Evolutionary conservation across 2,329 filamentous ascomycete species (phyloP).

Genomic region (Phoma sp.): DNA sequence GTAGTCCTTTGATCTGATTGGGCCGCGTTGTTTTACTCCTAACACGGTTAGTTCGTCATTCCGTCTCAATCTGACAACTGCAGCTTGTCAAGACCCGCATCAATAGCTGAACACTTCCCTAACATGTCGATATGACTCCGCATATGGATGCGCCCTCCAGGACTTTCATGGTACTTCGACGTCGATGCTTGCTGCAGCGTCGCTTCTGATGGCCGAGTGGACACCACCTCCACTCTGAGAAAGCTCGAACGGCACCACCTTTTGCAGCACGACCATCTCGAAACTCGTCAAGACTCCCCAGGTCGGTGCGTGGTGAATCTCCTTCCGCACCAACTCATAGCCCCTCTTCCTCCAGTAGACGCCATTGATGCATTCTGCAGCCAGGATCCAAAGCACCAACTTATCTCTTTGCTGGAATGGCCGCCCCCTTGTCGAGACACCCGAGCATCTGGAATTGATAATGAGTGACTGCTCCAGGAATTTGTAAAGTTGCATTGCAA

Average conservation of each 20-base stretch:
- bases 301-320: constrained; percentile 8
- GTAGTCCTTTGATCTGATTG: background rate
- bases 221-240: too few species aligned
- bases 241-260: constrained; percentile 10
- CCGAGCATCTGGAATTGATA: background rate
- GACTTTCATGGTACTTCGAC: background rate
- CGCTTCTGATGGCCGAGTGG: background rate
- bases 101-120: too few species aligned
- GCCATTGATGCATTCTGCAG: constrained; percentile 32
- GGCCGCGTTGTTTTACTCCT: background rate
- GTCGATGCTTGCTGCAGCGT: background rate
- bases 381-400: constrained; percentile 31
- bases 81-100: too few species aligned
- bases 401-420: background rate
- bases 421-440: background rate
- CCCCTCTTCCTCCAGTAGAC: constrained; percentile 37
- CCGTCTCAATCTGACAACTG: background rate
- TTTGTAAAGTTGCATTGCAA: constrained; percentile 21
- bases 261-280: constrained; percentile 32
- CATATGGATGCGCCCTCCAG: too few species aligned
- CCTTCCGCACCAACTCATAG: constrained; percentile 25
- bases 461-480: constrained; percentile 18
- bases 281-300: constrained; percentile 33
- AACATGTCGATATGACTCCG: too few species aligned
- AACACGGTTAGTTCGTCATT: background rate